A percentile compares a stretch with the other conserved stretches of the same genome.
These are phyloP conservation scores for Hirsutella thompsonii DNA, from an alignment of 2,329 filamentous ascomycete genomes.

Conservation along the genomic window DNA sequence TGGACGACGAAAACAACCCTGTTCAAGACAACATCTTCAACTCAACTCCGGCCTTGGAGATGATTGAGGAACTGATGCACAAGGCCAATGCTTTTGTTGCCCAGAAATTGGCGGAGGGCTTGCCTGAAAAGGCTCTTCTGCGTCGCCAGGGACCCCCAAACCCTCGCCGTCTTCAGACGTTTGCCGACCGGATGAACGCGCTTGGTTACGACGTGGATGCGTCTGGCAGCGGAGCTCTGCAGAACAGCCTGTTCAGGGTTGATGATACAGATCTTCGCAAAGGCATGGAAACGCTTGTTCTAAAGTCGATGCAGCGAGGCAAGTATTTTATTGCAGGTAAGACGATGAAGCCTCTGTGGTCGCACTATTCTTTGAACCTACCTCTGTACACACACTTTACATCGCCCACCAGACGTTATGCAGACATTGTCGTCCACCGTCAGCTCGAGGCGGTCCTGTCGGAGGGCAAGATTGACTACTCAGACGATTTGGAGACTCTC, in stretches of 20 bases:
- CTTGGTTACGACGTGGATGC: conserved; percentile 85
- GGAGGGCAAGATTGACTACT: conserved; percentile 70
- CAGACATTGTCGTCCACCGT: conserved; percentile 88
- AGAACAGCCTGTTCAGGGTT: conserved; percentile 91
- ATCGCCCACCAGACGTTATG: conserved; percentile 85
- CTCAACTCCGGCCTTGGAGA: conserved; percentile 75
- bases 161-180: conserved; percentile 74
- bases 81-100: conserved; percentile 87
- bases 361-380: conserved; percentile 86
- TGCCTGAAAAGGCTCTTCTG: conserved; percentile 87
- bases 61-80: conserved; percentile 90
- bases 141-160: conserved; percentile 80
- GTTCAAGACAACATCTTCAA: conserved; percentile 96
- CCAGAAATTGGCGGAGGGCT: conserved; percentile 61
- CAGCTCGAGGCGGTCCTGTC: conserved; percentile 83
- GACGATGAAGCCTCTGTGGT: conserved; percentile 61
- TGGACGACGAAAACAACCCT: conserved; percentile 96
- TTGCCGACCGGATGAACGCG: conserved; percentile 84
- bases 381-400: conserved; percentile 97
- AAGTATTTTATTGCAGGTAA: conserved; percentile 88
- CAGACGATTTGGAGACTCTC: conserved; percentile 75
- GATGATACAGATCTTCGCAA: conserved; percentile 82
- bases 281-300: conserved; percentile 91
- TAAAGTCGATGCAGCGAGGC: conserved; percentile 92
- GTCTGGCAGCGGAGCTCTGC: conserved; percentile 77